Base-by-base conservation (phyloP, 495 filamentous ascomycete species). In the Penicillium cinerascens region DNA sequence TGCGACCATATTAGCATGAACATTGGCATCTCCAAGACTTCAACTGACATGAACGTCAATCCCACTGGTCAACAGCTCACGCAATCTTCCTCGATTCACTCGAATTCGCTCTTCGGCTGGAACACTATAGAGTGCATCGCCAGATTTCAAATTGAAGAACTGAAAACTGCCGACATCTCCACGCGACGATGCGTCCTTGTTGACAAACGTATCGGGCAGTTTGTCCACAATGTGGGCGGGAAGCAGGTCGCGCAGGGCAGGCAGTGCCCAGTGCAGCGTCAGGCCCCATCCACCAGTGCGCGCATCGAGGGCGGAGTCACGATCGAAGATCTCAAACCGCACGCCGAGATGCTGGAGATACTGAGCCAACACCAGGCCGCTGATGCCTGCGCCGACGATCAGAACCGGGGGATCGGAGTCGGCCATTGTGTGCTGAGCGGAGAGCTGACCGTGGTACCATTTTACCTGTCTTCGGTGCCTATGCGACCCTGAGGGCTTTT, bases 341-440 rank as follows among this genome's bases (percentile, higher is more conserved):
- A 79, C 60, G 15, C 50, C 42, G n/a, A 56, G 55, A 40, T 74
- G 75, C 44, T 74, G 72, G 27, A 85, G 77, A 33, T 73, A 74
- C 53, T 87, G 83, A 3, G 82, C 83, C 11, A 87, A 69, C 4
- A 79, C 68, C 9, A 84, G 73, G 36, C 83, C 82, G 21, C 77
- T 79, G 51, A 86, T 74, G 17, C 83, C 83, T 15, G 77, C 83
- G 2, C 83, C 83, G 51, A 81, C 66, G 61, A 86, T 82, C 41
- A 86, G 54, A 17, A 85, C 64, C 22, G 65, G 65, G 11, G 45
- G 41, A 23, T 57, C 48, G 15, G 55, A 47, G 22, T 57, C 48
- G 16, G 54, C 42, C 61, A 67, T 65, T 44, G 47, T 37, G 37
- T 27, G 20, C 13, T 16, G 36, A 18, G 5, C 36, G 2, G 36